These are phyloP conservation scores for Ploettnerulaceae sp. DNA, from an alignment of 2,329 filamentous ascomycete species.

Conservation along the genomic window DNA sequence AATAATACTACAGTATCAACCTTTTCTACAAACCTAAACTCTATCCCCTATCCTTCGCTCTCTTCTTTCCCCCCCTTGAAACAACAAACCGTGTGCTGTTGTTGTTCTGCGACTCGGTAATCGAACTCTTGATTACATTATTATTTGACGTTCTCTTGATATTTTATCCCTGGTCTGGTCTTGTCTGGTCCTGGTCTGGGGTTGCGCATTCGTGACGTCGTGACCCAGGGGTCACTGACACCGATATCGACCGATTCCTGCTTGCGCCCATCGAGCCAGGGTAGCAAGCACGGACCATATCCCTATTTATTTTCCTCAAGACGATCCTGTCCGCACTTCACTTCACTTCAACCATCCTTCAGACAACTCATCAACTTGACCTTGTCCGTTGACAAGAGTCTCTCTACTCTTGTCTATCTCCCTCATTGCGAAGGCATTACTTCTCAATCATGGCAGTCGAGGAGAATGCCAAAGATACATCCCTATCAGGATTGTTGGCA, in stretches of 20 bases:
- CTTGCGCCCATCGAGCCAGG: slow-evolving; percentile 3
- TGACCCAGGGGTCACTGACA: neutral
- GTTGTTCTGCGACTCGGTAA: neutral
- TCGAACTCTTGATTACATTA: slow-evolving; percentile 5
- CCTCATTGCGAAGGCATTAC: slow-evolving; percentile 5
- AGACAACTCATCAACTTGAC: neutral
- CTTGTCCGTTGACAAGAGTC: neutral
- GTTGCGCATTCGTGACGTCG: slow-evolving; percentile 6
- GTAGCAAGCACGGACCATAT: slow-evolving; percentile 4
- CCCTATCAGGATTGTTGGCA: slow-evolving; percentile 40
- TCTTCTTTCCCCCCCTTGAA: too few species aligned
- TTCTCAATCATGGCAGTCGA: slow-evolving; percentile 9
- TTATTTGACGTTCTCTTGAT: neutral
- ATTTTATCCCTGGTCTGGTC: neutral
- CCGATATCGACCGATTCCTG: slow-evolving; percentile 6
- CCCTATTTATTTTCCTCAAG: neutral
- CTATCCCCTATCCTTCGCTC: too few species aligned
- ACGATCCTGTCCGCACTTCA: neutral
- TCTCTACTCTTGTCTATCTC: neutral
- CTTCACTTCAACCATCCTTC: neutral
- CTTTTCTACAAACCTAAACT: too few species aligned
- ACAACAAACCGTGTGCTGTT: neutral
- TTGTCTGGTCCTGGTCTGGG: too few species aligned
- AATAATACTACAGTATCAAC: too few species aligned
- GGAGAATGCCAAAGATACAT: slow-evolving; percentile 16